A percentile compares a stretch with the other conserved stretches of the same genome.
Evolutionary conservation across 352 stramenopile genomes (phyloP).

Genomic region (Phytophthora macrochlamydospora): DNA sequence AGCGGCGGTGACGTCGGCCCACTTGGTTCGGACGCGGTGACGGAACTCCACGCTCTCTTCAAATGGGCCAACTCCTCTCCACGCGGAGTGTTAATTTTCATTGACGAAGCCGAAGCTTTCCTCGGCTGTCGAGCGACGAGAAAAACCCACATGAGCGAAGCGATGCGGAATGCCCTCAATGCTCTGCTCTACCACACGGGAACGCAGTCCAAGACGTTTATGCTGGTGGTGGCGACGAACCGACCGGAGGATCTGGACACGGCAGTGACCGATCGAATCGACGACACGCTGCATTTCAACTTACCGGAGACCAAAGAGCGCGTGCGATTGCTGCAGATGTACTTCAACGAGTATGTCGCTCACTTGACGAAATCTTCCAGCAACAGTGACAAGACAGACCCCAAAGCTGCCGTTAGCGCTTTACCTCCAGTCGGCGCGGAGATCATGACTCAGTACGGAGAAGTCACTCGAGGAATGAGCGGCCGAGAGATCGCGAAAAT

Average conservation of each 20-base stretch:
- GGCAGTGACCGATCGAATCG: constrained; percentile 81
- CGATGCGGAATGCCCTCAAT: constrained; percentile 85
- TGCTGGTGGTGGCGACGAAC: constrained; percentile 88
- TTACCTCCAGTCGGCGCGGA: constrained; percentile 19
- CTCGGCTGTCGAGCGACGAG: constrained; percentile 71
- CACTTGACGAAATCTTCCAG: constrained; percentile 18
- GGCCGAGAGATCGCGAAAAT: constrained; percentile 89
- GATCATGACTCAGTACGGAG: constrained; percentile 55
- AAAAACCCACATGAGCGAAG: constrained; percentile 86
- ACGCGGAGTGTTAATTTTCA: constrained; percentile 85
- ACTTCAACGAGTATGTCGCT: constrained; percentile 67
- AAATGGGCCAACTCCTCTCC: constrained; percentile 79
- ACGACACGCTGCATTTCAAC: constrained; percentile 84
- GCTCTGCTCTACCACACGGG: constrained; percentile 85
- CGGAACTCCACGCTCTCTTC: constrained; percentile 83
- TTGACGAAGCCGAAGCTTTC: constrained; percentile 89
- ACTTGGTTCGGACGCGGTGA: constrained; percentile 74
- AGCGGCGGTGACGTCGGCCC: constrained; percentile 86
- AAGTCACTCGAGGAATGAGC: constrained; percentile 76
- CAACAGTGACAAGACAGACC: constrained; percentile 11
- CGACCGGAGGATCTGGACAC: constrained; percentile 79
- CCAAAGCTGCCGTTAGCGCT: constrained; percentile 20
- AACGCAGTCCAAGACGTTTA: constrained; percentile 71
- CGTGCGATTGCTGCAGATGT: constrained; percentile 70
- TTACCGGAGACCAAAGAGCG: constrained; percentile 68